Evolutionary conservation across 179 eudicot genomes (phyloP).

Genomic region (Spinacia oleracea): DNA sequence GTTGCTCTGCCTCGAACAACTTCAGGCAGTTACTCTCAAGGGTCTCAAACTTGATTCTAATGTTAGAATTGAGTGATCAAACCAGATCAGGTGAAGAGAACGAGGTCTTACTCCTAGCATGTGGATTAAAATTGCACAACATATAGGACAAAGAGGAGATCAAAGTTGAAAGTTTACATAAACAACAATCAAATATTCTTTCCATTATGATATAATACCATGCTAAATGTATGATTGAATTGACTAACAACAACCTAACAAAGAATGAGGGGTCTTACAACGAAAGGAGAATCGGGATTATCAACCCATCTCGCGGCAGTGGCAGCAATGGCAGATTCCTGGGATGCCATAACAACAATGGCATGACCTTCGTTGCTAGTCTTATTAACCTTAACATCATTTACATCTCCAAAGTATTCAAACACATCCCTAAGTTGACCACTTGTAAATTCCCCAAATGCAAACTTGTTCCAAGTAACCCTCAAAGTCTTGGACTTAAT

Average conservation of each 20-base stretch:
- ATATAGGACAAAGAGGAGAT: too few species aligned
- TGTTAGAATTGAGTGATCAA: too few species aligned
- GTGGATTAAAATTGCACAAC: too few species aligned
- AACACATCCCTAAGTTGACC: background rate
- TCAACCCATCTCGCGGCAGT: background rate
- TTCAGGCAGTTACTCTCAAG: slow-evolving; percentile 15
- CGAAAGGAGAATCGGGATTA: background rate
- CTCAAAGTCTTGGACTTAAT: background rate
- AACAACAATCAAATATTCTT: too few species aligned
- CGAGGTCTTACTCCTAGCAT: too few species aligned
- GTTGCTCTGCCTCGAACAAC: too few species aligned
- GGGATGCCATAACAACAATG: background rate
- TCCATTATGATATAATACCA: too few species aligned
- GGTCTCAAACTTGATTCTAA: slow-evolving; percentile 1
- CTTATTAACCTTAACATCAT: background rate
- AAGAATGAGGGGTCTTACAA: background rate
- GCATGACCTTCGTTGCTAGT: background rate
- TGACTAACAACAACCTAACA: too few species aligned
- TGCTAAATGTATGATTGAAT: too few species aligned
- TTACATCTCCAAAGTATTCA: background rate
- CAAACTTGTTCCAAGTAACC: background rate
- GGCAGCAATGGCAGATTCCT: background rate
- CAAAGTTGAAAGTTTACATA: too few species aligned
- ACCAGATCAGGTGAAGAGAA: too few species aligned
- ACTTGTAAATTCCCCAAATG: background rate